A percentile compares a stretch with the other conserved stretches of the same genome.
phyloP scores from a whole-genome alignment of 768 basidiomycete species.

The Suillus americanus region DNA sequence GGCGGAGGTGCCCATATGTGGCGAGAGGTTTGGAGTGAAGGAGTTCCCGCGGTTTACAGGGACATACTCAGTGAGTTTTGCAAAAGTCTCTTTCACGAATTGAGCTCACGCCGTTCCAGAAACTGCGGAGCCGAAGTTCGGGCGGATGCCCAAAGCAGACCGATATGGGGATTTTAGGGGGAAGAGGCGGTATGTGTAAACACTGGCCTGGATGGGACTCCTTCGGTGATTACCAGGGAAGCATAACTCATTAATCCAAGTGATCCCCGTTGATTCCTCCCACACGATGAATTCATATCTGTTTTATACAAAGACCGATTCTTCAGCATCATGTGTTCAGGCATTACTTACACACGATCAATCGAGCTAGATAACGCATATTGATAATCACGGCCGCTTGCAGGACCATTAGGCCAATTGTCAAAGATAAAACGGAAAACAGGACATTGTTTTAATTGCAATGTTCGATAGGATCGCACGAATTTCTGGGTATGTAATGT shows the following conservation, averaged over 20 bases:
- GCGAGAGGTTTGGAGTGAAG: slow-evolving; percentile 72
- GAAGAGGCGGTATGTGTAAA: slow-evolving; percentile 27
- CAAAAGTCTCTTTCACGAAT: background rate
- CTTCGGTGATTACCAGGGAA: background rate
- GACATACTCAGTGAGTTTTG: slow-evolving; percentile 62
- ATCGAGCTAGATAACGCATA: background rate
- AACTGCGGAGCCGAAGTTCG: slow-evolving; percentile 23
- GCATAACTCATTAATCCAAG: background rate
- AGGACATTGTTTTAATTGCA: too few species aligned
- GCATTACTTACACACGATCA: background rate
- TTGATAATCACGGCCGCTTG: background rate
- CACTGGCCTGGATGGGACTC: background rate
- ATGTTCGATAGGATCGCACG: too few species aligned
- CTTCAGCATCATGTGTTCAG: background rate
- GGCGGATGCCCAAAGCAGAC: slow-evolving; percentile 29
- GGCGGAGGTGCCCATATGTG: slow-evolving; percentile 85
- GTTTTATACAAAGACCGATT: background rate
- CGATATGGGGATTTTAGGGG: slow-evolving; percentile 28
- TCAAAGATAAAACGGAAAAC: too few species aligned
- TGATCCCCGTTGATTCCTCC: background rate
- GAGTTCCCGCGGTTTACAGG: slow-evolving; percentile 63
- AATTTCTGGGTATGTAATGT: too few species aligned
- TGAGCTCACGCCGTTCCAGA: slow-evolving; percentile 15
- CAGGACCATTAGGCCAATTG: too few species aligned
- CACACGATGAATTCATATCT: background rate